Evolutionary conservation across 2,329 filamentous ascomycete species (phyloP).

Genomic region (Ophiostoma novo-ulmi): DNA sequence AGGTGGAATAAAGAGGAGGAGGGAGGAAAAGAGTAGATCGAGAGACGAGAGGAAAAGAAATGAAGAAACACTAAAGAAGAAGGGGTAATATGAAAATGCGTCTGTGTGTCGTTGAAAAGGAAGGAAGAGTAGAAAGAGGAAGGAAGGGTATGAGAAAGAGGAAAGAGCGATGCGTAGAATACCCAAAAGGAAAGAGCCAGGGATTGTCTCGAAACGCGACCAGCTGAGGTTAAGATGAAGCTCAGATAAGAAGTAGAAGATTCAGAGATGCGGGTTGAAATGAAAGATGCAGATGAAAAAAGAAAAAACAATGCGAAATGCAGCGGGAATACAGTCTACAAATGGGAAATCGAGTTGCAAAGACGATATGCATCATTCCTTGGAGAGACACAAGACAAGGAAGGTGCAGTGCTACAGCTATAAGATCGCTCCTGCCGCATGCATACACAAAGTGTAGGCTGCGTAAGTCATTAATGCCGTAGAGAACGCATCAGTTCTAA

Average conservation of each 20-base stretch:
- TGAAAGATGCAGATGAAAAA: not conserved
- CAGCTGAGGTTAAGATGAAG: not conserved
- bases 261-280: not conserved
- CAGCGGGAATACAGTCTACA: not conserved
- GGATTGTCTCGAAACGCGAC: constrained; percentile 3
- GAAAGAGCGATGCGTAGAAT: not conserved
- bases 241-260: not conserved
- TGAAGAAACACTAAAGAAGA: not conserved
- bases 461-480: not conserved
- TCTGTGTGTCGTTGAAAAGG: not conserved
- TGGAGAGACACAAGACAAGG: not conserved
- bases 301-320: not conserved
- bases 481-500: not conserved
- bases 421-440: not conserved
- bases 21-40: not conserved
- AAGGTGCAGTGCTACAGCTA: not conserved
- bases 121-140: not conserved
- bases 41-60: not conserved
- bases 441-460: not conserved
- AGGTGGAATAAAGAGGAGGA: not conserved
- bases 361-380: not conserved
- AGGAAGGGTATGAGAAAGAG: not conserved
- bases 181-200: not conserved
- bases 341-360: not conserved
- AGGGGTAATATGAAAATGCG: not conserved